Conservation (phyloP, 306 rosid species). For the Lagenaria siceraria region DNA sequence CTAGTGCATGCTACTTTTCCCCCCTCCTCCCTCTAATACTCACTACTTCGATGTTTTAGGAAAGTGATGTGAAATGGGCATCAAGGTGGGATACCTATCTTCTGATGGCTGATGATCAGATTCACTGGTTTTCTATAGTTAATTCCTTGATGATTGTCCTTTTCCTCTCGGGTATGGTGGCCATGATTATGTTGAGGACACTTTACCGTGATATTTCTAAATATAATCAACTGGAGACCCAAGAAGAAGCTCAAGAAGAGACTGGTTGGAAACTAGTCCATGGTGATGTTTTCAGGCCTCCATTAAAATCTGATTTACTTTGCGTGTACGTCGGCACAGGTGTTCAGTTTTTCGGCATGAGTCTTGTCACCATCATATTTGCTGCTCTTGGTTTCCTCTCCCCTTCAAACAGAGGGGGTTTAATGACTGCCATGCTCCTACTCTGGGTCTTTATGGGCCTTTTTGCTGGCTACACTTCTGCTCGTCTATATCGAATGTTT, state of each 20-base stretch:
- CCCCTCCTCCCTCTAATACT: background rate
- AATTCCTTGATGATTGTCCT: constrained; percentile 85
- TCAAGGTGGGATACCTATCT: constrained; percentile 97
- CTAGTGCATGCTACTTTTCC: background rate
- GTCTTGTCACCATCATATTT: constrained; percentile 73
- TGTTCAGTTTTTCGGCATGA: constrained; percentile 85
- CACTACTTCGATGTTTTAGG: constrained; percentile 30
- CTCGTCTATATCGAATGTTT: constrained; percentile 55
- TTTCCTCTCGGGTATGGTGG: constrained; percentile 90
- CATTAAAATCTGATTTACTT: constrained; percentile 55
- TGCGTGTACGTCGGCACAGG: constrained; percentile 90
- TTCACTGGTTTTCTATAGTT: constrained; percentile 92
- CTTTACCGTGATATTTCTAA: constrained; percentile 91
- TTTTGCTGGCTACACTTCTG: constrained; percentile 59
- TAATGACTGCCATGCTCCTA: constrained; percentile 85
- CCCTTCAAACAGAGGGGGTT: constrained; percentile 83
- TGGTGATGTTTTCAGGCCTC: constrained; percentile 80
- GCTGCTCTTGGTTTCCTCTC: constrained; percentile 86
- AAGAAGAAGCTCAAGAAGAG: constrained; percentile 92
- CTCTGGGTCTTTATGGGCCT: constrained; percentile 92
- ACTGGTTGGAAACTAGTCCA: constrained; percentile 89
- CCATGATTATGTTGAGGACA: constrained; percentile 94
- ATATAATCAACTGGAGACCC: constrained; percentile 82
- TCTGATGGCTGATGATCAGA: constrained; percentile 90
- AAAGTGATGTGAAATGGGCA: constrained; percentile 93